A percentile compares a stretch with the other conserved stretches of the same genome.
Evolutionary conservation across 2,329 filamentous ascomycete species (phyloP).

Genomic region (Claviceps paspali): DNA sequence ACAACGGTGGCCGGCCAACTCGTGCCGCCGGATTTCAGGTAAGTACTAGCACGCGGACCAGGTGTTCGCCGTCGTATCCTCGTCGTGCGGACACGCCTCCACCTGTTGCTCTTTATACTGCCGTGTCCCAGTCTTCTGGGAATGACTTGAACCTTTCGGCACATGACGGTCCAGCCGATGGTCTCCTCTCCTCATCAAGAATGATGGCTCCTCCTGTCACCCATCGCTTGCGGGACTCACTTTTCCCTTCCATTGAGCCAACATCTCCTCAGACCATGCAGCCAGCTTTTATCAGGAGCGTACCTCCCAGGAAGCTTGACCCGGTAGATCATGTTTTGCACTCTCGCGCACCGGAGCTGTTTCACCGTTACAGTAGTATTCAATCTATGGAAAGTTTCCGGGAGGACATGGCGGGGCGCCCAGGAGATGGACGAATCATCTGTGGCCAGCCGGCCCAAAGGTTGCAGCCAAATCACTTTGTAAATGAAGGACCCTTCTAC

Average conservation of each 20-base stretch:
- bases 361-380: constrained; percentile 8
- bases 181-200: constrained; percentile 7
- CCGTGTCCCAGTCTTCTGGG: constrained; percentile 1
- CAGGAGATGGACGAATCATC: constrained; percentile 7
- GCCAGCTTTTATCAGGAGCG: constrained; percentile 19
- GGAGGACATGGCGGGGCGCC: not conserved
- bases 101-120: not conserved
- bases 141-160: constrained; percentile 15
- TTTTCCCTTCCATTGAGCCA: constrained; percentile 32
- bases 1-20: constrained; percentile 3
- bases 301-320: constrained; percentile 15
- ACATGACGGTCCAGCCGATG: constrained; percentile 8
- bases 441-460: constrained; percentile 6
- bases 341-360: constrained; percentile 4
- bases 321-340: constrained; percentile 10
- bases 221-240: constrained; percentile 22
- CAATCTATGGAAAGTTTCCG: not conserved
- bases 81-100: constrained; percentile 1
- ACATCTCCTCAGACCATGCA: constrained; percentile 20
- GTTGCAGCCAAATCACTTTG: constrained; percentile 1
- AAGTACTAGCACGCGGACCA: constrained; percentile 1
- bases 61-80: constrained; percentile 4
- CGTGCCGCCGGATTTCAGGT: constrained; percentile 3
- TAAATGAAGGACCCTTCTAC: constrained; percentile 2
- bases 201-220: constrained; percentile 7